Conservation (phyloP, 2,329 filamentous ascomycete species). For the Aureobasidium namibiae region DNA sequence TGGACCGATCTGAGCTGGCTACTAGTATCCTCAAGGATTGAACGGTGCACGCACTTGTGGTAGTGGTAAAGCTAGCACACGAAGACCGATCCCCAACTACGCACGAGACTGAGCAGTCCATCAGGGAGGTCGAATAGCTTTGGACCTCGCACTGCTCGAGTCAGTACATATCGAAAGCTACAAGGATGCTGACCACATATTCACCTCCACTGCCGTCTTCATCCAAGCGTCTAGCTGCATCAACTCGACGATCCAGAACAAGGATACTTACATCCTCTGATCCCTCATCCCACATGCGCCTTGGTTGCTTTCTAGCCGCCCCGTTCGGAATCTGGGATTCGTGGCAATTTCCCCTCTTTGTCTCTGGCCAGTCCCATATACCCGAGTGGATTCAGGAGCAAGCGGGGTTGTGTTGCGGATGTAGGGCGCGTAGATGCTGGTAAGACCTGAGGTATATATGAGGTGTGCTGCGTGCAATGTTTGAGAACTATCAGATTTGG, state of each 20-base stretch:
- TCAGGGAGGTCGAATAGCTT: not conserved
- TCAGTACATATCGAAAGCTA: not conserved
- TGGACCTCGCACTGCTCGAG: not conserved
- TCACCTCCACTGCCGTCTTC: not conserved
- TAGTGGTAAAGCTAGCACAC: not conserved
- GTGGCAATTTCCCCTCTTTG: not conserved
- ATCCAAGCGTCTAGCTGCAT: not conserved
- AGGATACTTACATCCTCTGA: not conserved
- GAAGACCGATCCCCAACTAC: not conserved
- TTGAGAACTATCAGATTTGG: not conserved
- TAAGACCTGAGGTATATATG: conserved; percentile 1
- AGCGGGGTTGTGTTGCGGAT: not conserved
- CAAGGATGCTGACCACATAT: not conserved
- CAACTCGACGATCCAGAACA: not conserved
- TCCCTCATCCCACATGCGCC: not conserved
- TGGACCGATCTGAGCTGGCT: not conserved
- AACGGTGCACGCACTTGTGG: not conserved
- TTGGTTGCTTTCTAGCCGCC: not conserved
- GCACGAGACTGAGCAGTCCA: not conserved
- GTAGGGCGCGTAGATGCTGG: not conserved
- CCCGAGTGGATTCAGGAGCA: not conserved
- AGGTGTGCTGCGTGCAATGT: not conserved
- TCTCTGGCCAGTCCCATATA: not conserved
- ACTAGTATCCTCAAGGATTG: not conserved
- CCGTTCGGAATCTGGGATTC: not conserved